These are phyloP conservation scores for Arthroderma sp. DNA, from an alignment of 2,329 filamentous ascomycete genomes.

Conservation along the genomic window DNA sequence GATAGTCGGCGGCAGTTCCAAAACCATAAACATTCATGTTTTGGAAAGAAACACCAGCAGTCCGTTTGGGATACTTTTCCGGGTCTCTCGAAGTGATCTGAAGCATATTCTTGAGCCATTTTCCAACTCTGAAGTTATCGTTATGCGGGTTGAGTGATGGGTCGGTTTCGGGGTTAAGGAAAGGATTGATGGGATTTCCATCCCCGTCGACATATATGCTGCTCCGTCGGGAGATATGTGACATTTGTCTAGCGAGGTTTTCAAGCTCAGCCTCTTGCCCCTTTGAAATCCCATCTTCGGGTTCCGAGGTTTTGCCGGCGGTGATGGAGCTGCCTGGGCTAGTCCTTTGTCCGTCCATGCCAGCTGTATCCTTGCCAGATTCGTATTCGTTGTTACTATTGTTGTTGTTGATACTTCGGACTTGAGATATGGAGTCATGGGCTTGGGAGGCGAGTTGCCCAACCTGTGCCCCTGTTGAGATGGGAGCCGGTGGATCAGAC, in stretches of 20 bases:
- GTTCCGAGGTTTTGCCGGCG: conserved; percentile 11
- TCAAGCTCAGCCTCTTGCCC: conserved; percentile 17
- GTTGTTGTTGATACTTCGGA: neutral
- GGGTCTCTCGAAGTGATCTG: conserved; percentile 27
- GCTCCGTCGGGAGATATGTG: conserved; percentile 17
- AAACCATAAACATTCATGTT: conserved; percentile 28
- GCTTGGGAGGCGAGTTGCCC: conserved; percentile 1
- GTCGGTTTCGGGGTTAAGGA: conserved; percentile 21
- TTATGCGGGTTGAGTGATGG: conserved; percentile 33
- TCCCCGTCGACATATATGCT: conserved; percentile 7
- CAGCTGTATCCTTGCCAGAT: neutral
- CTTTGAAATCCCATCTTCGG: conserved; percentile 15
- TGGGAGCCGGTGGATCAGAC: conserved; percentile 3
- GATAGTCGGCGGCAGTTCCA: conserved; percentile 30
- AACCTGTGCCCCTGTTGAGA: neutral
- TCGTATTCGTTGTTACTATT: conserved; percentile 4
- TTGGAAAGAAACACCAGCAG: conserved; percentile 28
- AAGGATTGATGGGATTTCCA: conserved; percentile 21
- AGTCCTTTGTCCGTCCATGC: too few relatives aligned
- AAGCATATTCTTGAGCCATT: conserved; percentile 36
- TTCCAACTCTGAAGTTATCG: conserved; percentile 32
- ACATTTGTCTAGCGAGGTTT: conserved; percentile 20
- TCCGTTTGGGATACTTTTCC: conserved; percentile 24
- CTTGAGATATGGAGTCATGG: neutral
- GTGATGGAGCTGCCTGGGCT: conserved; percentile 15